Conservation (phyloP, 306 rosid genomes). For the Rosa rugosa region DNA sequence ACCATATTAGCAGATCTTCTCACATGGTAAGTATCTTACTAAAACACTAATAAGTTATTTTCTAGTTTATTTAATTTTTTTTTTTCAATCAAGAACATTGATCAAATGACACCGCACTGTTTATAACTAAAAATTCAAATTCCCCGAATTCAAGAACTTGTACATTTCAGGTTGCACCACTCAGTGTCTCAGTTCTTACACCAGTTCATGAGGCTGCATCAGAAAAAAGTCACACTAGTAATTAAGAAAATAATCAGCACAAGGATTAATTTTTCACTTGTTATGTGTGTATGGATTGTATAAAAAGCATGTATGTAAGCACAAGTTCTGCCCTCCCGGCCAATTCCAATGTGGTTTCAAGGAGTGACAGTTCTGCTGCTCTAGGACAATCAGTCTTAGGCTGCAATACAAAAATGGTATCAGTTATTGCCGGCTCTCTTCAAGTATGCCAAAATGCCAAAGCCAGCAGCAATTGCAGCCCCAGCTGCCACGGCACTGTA, state of each 20-base stretch:
- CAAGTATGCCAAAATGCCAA: conserved; percentile 60
- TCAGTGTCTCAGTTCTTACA: background rate
- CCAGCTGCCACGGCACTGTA: conserved; percentile 66
- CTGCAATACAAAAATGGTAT: background rate
- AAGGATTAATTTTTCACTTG: background rate
- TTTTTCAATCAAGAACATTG: background rate
- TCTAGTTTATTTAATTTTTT: too few species aligned
- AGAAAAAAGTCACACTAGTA: background rate
- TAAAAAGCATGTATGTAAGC: conserved; percentile 9
- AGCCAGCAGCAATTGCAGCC: conserved; percentile 65
- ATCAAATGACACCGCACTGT: background rate
- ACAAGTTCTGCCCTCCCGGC: conserved; percentile 6
- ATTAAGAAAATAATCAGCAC: background rate
- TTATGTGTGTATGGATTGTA: conserved; percentile 2
- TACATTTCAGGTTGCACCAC: conserved; percentile 11
- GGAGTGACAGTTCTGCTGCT: conserved; percentile 4
- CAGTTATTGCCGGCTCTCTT: conserved; percentile 39
- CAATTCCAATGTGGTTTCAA: conserved; percentile 4
- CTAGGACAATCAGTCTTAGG: background rate
- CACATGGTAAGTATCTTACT: too few species aligned
- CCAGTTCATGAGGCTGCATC: background rate
- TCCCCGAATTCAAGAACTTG: conserved; percentile 8
- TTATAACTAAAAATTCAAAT: background rate
- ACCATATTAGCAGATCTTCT: too few species aligned
- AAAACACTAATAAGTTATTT: too few species aligned